These are phyloP conservation scores for Talaromyces islandicus DNA, from an alignment of 2,329 filamentous ascomycete species.

Conservation along the genomic window DNA sequence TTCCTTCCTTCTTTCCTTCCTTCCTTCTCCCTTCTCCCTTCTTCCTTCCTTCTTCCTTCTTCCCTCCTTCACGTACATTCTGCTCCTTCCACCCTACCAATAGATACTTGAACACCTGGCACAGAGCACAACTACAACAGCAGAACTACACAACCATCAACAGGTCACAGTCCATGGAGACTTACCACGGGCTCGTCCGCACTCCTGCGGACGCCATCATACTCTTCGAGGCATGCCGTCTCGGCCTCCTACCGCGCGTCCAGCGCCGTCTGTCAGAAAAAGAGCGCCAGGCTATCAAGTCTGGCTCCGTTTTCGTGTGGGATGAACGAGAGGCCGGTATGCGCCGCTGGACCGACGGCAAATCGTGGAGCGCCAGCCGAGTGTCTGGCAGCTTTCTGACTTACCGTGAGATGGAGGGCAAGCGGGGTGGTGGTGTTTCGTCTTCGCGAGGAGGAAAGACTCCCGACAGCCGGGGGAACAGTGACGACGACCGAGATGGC, in stretches of 20 bases:
- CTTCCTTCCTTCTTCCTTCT: neutral
- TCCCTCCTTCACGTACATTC: no score
- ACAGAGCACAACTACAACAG: neutral
- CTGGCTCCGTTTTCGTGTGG: slow-evolving; percentile 99
- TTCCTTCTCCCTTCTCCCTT: neutral
- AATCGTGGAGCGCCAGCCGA: slow-evolving; percentile 96
- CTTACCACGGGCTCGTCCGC: slow-evolving; percentile 89
- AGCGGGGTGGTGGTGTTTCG: slow-evolving; percentile 59
- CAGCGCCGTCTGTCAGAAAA: slow-evolving; percentile 93
- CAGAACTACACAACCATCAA: slow-evolving; percentile 2
- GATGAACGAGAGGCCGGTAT: slow-evolving; percentile 97
- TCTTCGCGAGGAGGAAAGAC: slow-evolving; percentile 66
- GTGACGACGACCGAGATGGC: slow-evolving; percentile 73
- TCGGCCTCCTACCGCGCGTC: slow-evolving; percentile 83
- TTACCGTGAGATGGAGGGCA: slow-evolving; percentile 98
- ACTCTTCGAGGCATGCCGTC: slow-evolving; percentile 91
- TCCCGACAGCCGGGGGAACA: slow-evolving; percentile 72
- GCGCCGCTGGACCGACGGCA: slow-evolving; percentile 97
- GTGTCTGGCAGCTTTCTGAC: slow-evolving; percentile 97
- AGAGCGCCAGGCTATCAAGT: slow-evolving; percentile 91
- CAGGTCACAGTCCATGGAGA: slow-evolving; percentile 66
- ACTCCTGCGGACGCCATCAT: slow-evolving; percentile 97
- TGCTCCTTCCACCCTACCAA: no score
- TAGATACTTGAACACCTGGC: no score
- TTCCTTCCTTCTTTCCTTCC: neutral